These are phyloP conservation scores for Oryza officinalis DNA, from an alignment of 176 grass and related monocot species.

Conservation along the genomic window DNA sequence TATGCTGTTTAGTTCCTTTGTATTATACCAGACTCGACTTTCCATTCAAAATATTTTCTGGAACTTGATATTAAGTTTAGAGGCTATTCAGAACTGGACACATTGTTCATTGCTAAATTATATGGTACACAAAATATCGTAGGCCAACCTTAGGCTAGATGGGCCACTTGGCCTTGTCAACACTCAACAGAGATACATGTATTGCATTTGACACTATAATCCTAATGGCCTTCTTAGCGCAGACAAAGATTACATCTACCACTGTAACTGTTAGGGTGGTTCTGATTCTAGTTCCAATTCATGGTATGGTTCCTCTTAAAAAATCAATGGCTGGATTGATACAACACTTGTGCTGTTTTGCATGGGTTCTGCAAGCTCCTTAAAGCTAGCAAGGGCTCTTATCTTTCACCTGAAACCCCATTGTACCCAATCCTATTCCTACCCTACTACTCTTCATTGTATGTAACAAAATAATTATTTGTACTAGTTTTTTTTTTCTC, in stretches of 20 bases:
- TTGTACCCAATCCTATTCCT: not conserved
- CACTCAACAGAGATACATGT: not conserved
- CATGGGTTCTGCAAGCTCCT: not conserved
- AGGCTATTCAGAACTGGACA: not conserved
- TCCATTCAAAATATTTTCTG: conserved; percentile 15
- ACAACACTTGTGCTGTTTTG: conserved; percentile 3
- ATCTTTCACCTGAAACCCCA: not conserved
- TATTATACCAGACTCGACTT: conserved; percentile 11
- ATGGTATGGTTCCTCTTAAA: not conserved
- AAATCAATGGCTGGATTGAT: not conserved
- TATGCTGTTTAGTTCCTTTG: conserved; percentile 35
- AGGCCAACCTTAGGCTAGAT: not conserved
- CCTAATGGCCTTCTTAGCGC: not conserved
- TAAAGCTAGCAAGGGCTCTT: not conserved
- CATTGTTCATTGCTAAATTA: not conserved
- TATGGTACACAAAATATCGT: not conserved
- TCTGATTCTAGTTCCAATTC: not conserved
- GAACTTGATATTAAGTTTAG: not conserved
- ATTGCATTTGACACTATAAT: not conserved
- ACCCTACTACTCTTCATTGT: not conserved
- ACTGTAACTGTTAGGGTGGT: not conserved
- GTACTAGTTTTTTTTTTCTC: too few species aligned
- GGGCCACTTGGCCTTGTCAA: not conserved
- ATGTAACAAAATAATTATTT: conserved; percentile 4
- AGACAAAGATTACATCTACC: not conserved